A percentile compares a stretch with the other conserved stretches of the same genome.
Conservation (phyloP, 257 asterid genomes). For the Scutellaria galericulata region DNA sequence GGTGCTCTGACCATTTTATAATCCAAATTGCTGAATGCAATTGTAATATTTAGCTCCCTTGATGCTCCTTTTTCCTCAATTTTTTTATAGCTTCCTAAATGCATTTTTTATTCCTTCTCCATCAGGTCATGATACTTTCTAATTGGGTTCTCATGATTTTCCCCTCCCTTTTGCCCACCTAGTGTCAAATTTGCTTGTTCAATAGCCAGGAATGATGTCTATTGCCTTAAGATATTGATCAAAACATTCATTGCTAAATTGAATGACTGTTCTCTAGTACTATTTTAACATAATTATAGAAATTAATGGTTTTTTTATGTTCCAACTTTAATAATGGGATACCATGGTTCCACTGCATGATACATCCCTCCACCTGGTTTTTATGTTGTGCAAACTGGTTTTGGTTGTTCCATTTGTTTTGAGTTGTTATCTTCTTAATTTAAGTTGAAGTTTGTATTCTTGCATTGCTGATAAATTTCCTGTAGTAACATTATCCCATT, state of each 20-base stretch:
- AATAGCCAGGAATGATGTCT: slow-evolving; percentile 6
- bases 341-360: slow-evolving; percentile 9
- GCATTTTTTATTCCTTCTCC: background rate
- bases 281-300: background rate
- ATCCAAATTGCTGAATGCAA: slow-evolving; percentile 28
- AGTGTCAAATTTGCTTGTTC: background rate
- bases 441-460: background rate
- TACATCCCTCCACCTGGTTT: background rate
- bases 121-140: background rate
- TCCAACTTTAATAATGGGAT: slow-evolving; percentile 18
- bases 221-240: background rate
- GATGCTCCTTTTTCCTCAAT: background rate
- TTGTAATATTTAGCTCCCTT: slow-evolving; percentile 19
- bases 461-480: background rate
- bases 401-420: slow-evolving; percentile 6
- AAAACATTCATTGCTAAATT: background rate
- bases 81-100: background rate
- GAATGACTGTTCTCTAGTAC: background rate
- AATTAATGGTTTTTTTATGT: background rate
- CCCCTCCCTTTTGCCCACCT: slow-evolving; percentile 8
- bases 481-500: background rate
- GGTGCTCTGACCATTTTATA: slow-evolving; percentile 51
- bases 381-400: slow-evolving; percentile 1
- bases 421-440: background rate
- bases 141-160: background rate